Evolutionary conservation across 768 basidiomycete genomes (phyloP).

Genomic region (Agaricus subrufescens): DNA sequence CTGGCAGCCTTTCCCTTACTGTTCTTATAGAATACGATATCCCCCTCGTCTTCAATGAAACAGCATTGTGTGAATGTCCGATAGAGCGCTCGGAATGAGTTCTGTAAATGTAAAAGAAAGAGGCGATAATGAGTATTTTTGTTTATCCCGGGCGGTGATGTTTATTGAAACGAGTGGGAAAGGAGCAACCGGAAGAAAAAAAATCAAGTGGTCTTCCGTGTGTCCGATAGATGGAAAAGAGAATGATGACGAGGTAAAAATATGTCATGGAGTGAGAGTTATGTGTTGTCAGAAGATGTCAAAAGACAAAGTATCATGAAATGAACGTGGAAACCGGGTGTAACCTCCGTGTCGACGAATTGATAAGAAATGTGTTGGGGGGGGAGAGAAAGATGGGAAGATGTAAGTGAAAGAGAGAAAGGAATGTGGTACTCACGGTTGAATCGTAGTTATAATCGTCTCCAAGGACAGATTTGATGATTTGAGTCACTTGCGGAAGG

Average conservation of each 20-base stretch:
- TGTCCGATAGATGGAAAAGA: conserved; percentile 1
- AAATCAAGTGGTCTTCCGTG: neutral
- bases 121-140: neutral
- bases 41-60: conserved; percentile 61
- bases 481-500: conserved; percentile 51
- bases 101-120: conserved; percentile 23
- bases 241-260: neutral
- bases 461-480: conserved; percentile 46
- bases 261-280: too few relatives aligned
- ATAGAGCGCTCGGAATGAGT: conserved; percentile 55
- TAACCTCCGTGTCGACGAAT: too few relatives aligned
- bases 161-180: neutral
- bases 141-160: too few relatives aligned
- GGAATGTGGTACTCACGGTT: conserved; percentile 32
- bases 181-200: neutral
- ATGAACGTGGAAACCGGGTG: too few relatives aligned
- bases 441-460: conserved; percentile 62
- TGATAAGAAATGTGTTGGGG: too few relatives aligned
- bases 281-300: neutral
- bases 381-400: neutral
- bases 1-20: conserved; percentile 38
- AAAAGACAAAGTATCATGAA: too few relatives aligned
- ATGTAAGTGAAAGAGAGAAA: neutral
- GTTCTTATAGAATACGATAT: conserved; percentile 60
- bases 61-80: conserved; percentile 56